Conservation (phyloP, 768 basidiomycete genomes). For the Daedaleopsis sinensis region DNA sequence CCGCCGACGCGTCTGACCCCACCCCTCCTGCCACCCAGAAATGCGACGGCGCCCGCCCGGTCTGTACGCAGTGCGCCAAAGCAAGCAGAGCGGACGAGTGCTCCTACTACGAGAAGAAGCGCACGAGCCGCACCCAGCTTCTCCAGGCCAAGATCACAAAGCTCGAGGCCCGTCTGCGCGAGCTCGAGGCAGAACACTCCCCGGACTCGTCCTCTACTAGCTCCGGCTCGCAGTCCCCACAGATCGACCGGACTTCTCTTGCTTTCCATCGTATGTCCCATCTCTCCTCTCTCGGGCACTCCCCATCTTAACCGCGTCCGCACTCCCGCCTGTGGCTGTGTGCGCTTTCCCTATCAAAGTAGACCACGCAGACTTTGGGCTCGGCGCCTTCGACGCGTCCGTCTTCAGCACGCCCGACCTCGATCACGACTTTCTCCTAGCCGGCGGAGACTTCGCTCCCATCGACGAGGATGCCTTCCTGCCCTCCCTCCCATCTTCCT, state of each 20-base stretch:
- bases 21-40: slow-evolving; percentile 41
- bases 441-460: neutral
- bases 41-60: slow-evolving; percentile 62
- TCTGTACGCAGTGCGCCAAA: slow-evolving; percentile 57
- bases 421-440: slow-evolving; percentile 6
- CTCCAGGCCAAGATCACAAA: slow-evolving; percentile 57
- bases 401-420: slow-evolving; percentile 13
- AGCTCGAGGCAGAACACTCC: slow-evolving; percentile 48
- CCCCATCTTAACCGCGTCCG: neutral
- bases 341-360: slow-evolving; percentile 3
- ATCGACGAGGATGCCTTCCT: slow-evolving; percentile 3
- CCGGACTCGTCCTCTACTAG: slow-evolving; percentile 23
- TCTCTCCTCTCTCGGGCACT: neutral
- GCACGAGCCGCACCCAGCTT: slow-evolving; percentile 60
- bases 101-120: slow-evolving; percentile 61
- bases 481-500: neutral
- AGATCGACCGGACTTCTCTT: slow-evolving; percentile 19
- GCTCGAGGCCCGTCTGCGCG: slow-evolving; percentile 55
- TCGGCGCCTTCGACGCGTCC: slow-evolving; percentile 5
- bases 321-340: neutral
- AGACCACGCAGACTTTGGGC: neutral
- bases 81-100: slow-evolving; percentile 55
- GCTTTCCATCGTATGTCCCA: slow-evolving; percentile 10
- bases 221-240: slow-evolving; percentile 27
- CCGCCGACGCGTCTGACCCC: slow-evolving; percentile 3